phyloP scores from a whole-genome alignment of 495 filamentous ascomycete genomes.

The Aspergillus sparsus region DNA sequence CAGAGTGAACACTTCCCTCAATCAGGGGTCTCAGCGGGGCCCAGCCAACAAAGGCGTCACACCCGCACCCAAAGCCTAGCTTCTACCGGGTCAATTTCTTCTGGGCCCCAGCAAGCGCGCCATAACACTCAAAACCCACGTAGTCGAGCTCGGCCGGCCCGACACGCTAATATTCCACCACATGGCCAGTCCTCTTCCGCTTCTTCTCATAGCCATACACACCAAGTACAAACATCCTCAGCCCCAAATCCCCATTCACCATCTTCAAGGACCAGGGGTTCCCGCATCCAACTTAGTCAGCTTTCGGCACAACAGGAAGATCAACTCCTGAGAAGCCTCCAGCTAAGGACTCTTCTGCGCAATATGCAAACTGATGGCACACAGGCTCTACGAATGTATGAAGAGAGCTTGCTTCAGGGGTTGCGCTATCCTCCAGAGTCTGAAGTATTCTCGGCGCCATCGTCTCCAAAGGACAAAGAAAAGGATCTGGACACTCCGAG shows the following conservation, averaged over 20 bases:
- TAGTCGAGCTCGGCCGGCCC: slow-evolving; percentile 10
- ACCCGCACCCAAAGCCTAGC: slow-evolving; percentile 15
- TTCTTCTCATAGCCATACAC: not conserved
- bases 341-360: slow-evolving; percentile 8
- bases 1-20: slow-evolving; percentile 7
- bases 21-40: slow-evolving; percentile 8
- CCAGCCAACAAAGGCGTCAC: slow-evolving; percentile 21
- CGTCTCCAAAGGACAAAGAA: slow-evolving; percentile 9
- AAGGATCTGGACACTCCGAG: slow-evolving; percentile 21
- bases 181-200: too few relatives aligned
- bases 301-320: slow-evolving; percentile 10
- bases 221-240: not conserved
- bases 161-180: not conserved
- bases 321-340: not conserved
- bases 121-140: slow-evolving; percentile 10
- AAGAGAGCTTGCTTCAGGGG: slow-evolving; percentile 6
- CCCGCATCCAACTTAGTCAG: not conserved
- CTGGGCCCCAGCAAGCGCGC: slow-evolving; percentile 5
- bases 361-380: slow-evolving; percentile 14
- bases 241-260: not conserved
- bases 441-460: not conserved
- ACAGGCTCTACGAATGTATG: slow-evolving; percentile 15
- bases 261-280: not conserved
- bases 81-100: slow-evolving; percentile 1
- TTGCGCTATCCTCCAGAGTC: not conserved